Conservation (phyloP, 2,329 filamentous ascomycete species). For the Trichoderma endophyticum region DNA sequence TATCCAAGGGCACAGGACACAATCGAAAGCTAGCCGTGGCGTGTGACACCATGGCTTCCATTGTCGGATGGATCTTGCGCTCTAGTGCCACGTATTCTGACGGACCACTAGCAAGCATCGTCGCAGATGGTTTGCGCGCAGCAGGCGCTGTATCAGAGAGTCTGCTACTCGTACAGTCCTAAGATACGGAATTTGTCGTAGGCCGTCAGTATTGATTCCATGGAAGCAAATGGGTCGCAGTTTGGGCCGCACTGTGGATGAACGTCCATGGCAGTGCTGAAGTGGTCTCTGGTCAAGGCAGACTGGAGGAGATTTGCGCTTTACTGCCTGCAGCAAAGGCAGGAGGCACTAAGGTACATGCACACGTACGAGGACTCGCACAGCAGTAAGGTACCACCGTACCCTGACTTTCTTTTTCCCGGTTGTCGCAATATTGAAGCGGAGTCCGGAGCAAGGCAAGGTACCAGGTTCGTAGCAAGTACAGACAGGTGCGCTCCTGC, state of each 20-base stretch:
- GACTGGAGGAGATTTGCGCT: neutral
- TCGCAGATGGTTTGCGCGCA: neutral
- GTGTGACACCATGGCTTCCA: neutral
- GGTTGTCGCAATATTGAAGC: neutral
- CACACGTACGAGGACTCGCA: neutral
- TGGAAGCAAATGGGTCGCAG: neutral
- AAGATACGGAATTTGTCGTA: neutral
- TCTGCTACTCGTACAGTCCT: neutral
- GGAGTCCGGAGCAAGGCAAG: neutral
- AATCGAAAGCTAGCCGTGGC: neutral
- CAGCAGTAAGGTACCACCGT: neutral
- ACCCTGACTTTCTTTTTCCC: neutral
- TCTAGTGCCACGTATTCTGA: neutral
- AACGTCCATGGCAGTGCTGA: neutral
- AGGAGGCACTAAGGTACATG: too few relatives aligned
- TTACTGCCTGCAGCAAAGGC: neutral
- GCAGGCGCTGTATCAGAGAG: neutral
- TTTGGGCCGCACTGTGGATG: constrained; percentile 3
- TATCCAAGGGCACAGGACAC: neutral
- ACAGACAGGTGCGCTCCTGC: neutral
- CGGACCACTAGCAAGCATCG: neutral
- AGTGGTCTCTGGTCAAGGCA: constrained; percentile 3
- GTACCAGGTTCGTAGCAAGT: neutral
- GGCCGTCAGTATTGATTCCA: neutral
- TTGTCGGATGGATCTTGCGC: constrained; percentile 3